Conservation (phyloP, 2,329 filamentous ascomycete species). For the Pestalotiopsis sp. region DNA sequence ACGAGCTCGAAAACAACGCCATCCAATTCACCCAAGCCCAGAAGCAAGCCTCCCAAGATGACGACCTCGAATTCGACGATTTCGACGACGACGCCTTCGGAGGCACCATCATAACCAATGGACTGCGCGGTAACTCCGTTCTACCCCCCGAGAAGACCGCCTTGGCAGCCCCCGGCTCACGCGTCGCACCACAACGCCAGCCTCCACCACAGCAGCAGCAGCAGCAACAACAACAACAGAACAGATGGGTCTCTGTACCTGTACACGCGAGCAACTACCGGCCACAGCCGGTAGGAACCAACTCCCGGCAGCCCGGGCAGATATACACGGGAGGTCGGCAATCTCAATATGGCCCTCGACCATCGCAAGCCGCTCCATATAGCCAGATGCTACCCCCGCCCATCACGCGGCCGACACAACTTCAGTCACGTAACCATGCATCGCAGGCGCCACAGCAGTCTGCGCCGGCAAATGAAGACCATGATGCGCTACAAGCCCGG, state of each 20-base stretch:
- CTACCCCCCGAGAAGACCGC: slow-evolving; percentile 18
- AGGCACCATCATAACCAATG: slow-evolving; percentile 55
- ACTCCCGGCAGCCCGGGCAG: slow-evolving; percentile 12
- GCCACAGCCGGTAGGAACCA: slow-evolving; percentile 17
- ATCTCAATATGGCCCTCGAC: slow-evolving; percentile 19
- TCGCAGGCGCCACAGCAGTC: slow-evolving; percentile 29
- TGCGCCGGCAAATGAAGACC: slow-evolving; percentile 32
- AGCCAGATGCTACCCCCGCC: slow-evolving; percentile 41
- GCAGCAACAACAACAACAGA: not conserved
- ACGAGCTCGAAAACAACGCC: slow-evolving; percentile 64
- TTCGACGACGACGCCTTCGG: slow-evolving; percentile 60
- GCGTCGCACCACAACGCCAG: slow-evolving; percentile 5
- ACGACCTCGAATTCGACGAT: slow-evolving; percentile 39
- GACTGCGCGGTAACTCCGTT: slow-evolving; percentile 39
- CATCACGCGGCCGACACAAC: slow-evolving; percentile 28
- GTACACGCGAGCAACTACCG: slow-evolving; percentile 24
- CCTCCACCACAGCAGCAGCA: not conserved
- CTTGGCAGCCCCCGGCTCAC: slow-evolving; percentile 1
- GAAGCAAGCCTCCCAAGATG: slow-evolving; percentile 24
- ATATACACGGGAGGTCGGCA: slow-evolving; percentile 15
- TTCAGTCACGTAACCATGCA: slow-evolving; percentile 34
- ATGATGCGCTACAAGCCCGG: slow-evolving; percentile 51
- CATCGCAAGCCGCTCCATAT: slow-evolving; percentile 31
- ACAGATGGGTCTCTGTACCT: slow-evolving; percentile 22
- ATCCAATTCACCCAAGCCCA: slow-evolving; percentile 60